Evolutionary conservation across 208 protist species (phyloP), one percentile per base, ranked within the genome.

Genomic region (Leishmania gerbilli): DNA sequence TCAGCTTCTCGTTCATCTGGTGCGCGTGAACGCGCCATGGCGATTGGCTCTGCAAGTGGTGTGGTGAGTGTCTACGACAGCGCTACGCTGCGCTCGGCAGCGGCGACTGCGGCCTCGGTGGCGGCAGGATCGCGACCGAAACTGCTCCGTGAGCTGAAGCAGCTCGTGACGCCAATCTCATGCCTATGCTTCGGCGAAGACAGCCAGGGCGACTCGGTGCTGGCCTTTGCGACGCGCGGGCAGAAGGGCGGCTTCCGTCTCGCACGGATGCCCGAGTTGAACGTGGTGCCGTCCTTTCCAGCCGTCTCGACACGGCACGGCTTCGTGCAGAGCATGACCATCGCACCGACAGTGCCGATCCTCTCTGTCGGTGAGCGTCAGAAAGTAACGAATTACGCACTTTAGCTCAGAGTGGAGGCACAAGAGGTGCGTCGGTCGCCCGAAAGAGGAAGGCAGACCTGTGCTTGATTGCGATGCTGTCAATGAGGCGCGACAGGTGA

Each of bases 181-280:
- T 67, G 45, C 42, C 21, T 95, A 19, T 83, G 81, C 40, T 95
- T 95, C 77, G 94, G 94, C 1, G 72, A 84, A 56, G 87, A 92
- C 77, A 88, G 87, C 78, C 85, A 90, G 56, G 88, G 91, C 24
- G 84, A 93, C 55, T 55, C 72, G 3, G 91, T 96, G 42, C 68
- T 96, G 42, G 92, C 91, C 7, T 95, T 94, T 71, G 83, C 84
- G n/a, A 92, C 89, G 11, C 87, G 79, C 8, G 86, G 88, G 15
- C 92, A 97, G 84, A 96, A 96, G 86, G 88, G 84, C 27, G 95
- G 87, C 24, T 95, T 97, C 83, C 90, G 95, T 81, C 83, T 97
- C 34, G 95, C 89, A 37, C 78, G 84, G 17, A 74, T 96, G 42
- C 93, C 95, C 9, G 89, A 95, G 19, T 87, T 86, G 65, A 83